Percentiles rank a stretch among this genome's conserved stretches.
These are phyloP conservation scores for Epichloe typhina DNA, from an alignment of 2,329 filamentous ascomycete genomes.

Conservation along the genomic window DNA sequence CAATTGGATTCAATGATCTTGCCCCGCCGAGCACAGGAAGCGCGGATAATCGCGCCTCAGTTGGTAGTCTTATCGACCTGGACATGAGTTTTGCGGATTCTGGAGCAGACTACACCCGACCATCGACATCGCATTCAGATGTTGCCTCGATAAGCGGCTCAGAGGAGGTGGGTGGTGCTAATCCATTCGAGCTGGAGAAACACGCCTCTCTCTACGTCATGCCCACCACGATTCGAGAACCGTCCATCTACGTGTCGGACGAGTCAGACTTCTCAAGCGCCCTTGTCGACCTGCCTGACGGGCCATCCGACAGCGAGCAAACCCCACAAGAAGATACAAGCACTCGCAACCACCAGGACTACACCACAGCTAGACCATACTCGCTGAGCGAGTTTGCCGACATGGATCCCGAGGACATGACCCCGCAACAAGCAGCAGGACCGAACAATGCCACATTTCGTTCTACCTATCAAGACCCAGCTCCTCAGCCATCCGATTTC, in stretches of 20 bases:
- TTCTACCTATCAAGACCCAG: slow-evolving; percentile 7
- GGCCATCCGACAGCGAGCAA: slow-evolving; percentile 7
- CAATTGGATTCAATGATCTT: slow-evolving; percentile 28
- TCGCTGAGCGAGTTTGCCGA: slow-evolving; percentile 28
- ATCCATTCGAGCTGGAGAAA: slow-evolving; percentile 51
- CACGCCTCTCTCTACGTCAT: slow-evolving; percentile 42
- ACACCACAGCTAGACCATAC: slow-evolving; percentile 18
- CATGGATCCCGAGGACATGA: slow-evolving; percentile 25
- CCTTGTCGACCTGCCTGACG: slow-evolving; percentile 16
- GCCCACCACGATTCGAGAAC: slow-evolving; percentile 32
- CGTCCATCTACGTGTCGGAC: slow-evolving; percentile 48
- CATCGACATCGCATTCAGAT: slow-evolving; percentile 48
- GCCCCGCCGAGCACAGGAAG: slow-evolving; percentile 21
- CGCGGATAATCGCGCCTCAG: slow-evolving; percentile 27
- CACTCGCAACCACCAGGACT: slow-evolving; percentile 5
- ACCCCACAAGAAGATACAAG: slow-evolving; percentile 6
- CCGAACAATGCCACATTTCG: slow-evolving; percentile 8
- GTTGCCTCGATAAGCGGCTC: slow-evolving; percentile 42
- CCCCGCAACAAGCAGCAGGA: slow-evolving; percentile 18
- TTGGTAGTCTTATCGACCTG: slow-evolving; percentile 37
- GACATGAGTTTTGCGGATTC: slow-evolving; percentile 42
- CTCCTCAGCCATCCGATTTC: slow-evolving; percentile 9
- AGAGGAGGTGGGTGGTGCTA: slow-evolving; percentile 38
- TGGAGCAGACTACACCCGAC: slow-evolving; percentile 35
- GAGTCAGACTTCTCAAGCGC: slow-evolving; percentile 36